phyloP scores from a whole-genome alignment of 257 asterid genomes.

The Paraleonurus japonicus region DNA sequence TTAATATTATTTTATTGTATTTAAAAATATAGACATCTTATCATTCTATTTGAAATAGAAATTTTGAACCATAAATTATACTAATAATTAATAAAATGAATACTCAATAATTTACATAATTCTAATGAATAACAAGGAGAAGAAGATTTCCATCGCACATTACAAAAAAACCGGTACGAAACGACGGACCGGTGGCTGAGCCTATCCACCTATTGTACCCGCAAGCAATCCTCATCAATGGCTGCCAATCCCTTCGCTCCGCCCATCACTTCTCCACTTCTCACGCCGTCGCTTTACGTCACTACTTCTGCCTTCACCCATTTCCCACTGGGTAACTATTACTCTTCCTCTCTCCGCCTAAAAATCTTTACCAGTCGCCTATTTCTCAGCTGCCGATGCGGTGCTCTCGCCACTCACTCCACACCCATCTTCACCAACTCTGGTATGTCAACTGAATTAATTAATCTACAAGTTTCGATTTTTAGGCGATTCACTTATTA shows the following conservation, averaged over 20 bases:
- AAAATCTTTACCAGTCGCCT: conserved; percentile 22
- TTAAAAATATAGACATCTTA: no score
- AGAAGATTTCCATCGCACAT: no score
- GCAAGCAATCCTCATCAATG: not conserved
- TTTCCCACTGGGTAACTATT: not conserved
- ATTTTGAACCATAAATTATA: no score
- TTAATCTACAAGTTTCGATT: not conserved
- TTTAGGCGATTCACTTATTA: not conserved
- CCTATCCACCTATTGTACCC: not conserved
- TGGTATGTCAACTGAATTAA: conserved; percentile 28
- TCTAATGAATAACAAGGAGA: no score
- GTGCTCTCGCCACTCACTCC: conserved; percentile 34
- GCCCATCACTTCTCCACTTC: not conserved
- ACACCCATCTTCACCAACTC: conserved; percentile 22
- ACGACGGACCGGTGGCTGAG: not conserved
- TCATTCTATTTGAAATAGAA: no score
- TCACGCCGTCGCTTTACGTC: not conserved
- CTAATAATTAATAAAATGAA: no score
- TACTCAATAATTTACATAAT: no score
- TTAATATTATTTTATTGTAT: no score
- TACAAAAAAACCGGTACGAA: not conserved
- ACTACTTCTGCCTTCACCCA: conserved; percentile 18
- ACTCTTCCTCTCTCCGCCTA: conserved; percentile 19
- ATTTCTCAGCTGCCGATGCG: conserved; percentile 38
- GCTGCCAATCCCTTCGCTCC: not conserved